These are phyloP conservation scores for Aspergillus phoenicis DNA, from an alignment of 2,329 filamentous ascomycete genomes.

Conservation along the genomic window DNA sequence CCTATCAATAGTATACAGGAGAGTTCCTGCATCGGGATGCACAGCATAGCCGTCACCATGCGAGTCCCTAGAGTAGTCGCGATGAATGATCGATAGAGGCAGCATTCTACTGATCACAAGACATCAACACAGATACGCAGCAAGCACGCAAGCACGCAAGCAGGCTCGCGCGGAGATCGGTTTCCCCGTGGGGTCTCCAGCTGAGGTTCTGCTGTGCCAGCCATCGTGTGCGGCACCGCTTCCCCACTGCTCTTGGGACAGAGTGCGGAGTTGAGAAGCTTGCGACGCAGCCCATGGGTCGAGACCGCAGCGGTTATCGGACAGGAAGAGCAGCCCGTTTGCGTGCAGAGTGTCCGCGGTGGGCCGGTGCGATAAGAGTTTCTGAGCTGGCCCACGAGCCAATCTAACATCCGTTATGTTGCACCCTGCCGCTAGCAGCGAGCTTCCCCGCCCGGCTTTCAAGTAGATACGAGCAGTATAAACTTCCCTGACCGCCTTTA, in stretches of 20 bases:
- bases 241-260: constrained; percentile 2
- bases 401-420: background rate
- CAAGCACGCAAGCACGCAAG: background rate
- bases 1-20: background rate
- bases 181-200: constrained; percentile 9
- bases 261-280: constrained; percentile 2
- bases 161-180: constrained; percentile 1
- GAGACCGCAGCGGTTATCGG: constrained; percentile 5
- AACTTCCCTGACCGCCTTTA: constrained; percentile 3
- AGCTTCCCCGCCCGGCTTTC: background rate
- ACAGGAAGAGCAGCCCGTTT: background rate
- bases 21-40: constrained; percentile 8
- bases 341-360: background rate
- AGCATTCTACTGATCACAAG: background rate
- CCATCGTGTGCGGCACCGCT: background rate
- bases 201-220: background rate
- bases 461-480: constrained; percentile 3
- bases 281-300: constrained; percentile 4
- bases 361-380: constrained; percentile 1
- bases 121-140: background rate
- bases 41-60: constrained; percentile 8
- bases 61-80: background rate
- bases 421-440: background rate
- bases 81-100: background rate
- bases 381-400: background rate